Conservation (phyloP, 805 yeast species). For the Torulaspora franciscae region DNA sequence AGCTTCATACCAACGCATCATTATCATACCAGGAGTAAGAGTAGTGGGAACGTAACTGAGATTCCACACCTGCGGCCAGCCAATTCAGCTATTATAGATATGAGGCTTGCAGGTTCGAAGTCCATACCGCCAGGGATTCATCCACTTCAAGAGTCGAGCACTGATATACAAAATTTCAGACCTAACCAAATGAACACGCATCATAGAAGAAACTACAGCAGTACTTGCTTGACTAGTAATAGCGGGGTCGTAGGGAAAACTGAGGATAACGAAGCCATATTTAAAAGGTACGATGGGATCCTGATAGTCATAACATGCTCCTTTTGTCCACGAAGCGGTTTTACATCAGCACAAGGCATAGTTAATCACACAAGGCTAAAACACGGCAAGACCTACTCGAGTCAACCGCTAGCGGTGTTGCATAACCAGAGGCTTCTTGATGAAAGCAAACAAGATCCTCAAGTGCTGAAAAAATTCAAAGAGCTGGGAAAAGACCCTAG, state of each 20-base stretch:
- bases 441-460: conserved; percentile 25
- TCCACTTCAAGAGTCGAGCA: conserved; percentile 1
- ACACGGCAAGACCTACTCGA: conserved; percentile 62
- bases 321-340: conserved; percentile 61
- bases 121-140: conserved; percentile 8
- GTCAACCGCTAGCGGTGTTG: conserved; percentile 71
- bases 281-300: conserved; percentile 65
- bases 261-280: conserved; percentile 46
- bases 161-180: conserved; percentile 16
- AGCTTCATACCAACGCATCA: conserved; percentile 22
- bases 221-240: conserved; percentile 40
- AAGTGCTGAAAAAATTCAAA: conserved; percentile 27
- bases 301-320: conserved; percentile 65
- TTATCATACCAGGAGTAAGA: conserved; percentile 35
- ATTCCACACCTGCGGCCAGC: conserved; percentile 19
- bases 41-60: conserved; percentile 24
- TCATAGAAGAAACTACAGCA: conserved; percentile 34
- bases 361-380: conserved; percentile 72
- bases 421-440: conserved; percentile 53
- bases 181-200: conserved; percentile 29
- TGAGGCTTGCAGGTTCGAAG: conserved; percentile 19
- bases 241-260: conserved; percentile 46
- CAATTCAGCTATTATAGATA: conserved; percentile 18
- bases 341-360: conserved; percentile 76
- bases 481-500: conserved; percentile 25